Evolutionary conservation across 2,329 filamentous ascomycete genomes (phyloP).

Genomic region (Phyllosticta paracitricarpa): DNA sequence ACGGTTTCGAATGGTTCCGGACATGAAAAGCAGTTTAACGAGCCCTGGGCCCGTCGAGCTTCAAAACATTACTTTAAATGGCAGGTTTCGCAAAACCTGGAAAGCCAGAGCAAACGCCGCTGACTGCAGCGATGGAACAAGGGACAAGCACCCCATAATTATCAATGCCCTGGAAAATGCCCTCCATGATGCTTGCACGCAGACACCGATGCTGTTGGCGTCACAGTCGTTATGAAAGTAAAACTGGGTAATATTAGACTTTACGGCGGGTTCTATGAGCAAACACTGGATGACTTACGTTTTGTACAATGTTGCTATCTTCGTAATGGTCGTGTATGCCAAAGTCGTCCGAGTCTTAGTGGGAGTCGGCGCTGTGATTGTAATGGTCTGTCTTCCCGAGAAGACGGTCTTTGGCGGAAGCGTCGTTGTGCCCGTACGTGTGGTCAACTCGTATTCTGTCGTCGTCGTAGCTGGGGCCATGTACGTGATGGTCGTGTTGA

Average conservation of each 20-base stretch:
- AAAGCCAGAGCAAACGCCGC: neutral
- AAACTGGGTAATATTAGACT: slow-evolving; percentile 12
- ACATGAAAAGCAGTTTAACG: neutral
- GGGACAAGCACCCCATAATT: neutral
- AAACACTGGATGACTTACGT: slow-evolving; percentile 14
- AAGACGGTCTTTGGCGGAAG: slow-evolving; percentile 27
- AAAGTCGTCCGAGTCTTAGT: slow-evolving; percentile 23
- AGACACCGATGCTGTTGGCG: slow-evolving; percentile 24
- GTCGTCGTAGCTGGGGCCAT: slow-evolving; percentile 21
- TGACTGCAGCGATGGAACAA: neutral
- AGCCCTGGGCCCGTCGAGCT: neutral
- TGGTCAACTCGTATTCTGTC: slow-evolving; percentile 19
- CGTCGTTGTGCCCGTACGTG: slow-evolving; percentile 18
- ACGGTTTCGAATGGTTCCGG: neutral
- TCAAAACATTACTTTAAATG: neutral
- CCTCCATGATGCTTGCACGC: slow-evolving; percentile 26
- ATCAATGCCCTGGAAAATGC: slow-evolving; percentile 13
- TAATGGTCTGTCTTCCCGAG: slow-evolving; percentile 23
- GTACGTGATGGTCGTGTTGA: slow-evolving; percentile 22
- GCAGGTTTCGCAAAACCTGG: neutral
- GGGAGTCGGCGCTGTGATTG: slow-evolving; percentile 26
- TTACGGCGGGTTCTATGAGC: neutral
- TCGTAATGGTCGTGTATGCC: slow-evolving; percentile 18
- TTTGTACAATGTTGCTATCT: slow-evolving; percentile 24
- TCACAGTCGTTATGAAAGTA: slow-evolving; percentile 25